A percentile compares a stretch with the other conserved stretches of the same genome.
phyloP scores from a whole-genome alignment of 106 monocot species.

The Dendrobium nobile region DNA sequence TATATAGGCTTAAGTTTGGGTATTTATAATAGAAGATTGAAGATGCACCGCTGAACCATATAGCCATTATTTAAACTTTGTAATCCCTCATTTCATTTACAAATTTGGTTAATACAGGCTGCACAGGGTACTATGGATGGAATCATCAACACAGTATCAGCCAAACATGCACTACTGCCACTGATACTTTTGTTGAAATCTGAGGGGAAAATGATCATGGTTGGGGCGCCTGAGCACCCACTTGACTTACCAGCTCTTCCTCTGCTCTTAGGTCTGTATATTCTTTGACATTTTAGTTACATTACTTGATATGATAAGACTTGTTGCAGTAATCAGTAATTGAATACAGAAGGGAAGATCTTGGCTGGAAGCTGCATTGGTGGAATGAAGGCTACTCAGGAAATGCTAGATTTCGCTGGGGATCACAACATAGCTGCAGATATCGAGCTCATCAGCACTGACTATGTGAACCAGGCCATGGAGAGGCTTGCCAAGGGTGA shows the following conservation, averaged over 20 bases:
- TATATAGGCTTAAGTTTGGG: too few relatives aligned
- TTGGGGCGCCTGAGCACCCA: conserved; percentile 68
- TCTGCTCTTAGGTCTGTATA: conserved; percentile 38
- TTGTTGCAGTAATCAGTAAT: not conserved
- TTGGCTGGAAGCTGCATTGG: conserved; percentile 71
- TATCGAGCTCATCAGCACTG: conserved; percentile 54
- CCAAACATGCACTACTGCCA: conserved; percentile 34
- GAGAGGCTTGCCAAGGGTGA: conserved; percentile 58
- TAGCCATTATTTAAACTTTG: not conserved
- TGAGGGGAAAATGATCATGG: conserved; percentile 67
- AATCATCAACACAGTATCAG: conserved; percentile 83
- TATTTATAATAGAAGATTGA: too few relatives aligned
- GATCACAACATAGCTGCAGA: conserved; percentile 70
- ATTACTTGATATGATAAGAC: not conserved
- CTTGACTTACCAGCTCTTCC: conserved; percentile 49
- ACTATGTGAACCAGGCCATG: conserved; percentile 70
- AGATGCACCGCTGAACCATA: too few relatives aligned
- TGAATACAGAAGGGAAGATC: conserved; percentile 42
- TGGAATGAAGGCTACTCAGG: conserved; percentile 76
- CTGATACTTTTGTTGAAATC: conserved; percentile 53
- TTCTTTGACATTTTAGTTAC: not conserved
- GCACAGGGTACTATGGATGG: conserved; percentile 83
- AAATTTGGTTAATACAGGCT: conserved; percentile 22
- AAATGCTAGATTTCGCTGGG: conserved; percentile 86
- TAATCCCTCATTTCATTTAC: not conserved